Conservation (phyloP, 2,329 filamentous ascomycete species). For the Gnomoniopsis sp. region DNA sequence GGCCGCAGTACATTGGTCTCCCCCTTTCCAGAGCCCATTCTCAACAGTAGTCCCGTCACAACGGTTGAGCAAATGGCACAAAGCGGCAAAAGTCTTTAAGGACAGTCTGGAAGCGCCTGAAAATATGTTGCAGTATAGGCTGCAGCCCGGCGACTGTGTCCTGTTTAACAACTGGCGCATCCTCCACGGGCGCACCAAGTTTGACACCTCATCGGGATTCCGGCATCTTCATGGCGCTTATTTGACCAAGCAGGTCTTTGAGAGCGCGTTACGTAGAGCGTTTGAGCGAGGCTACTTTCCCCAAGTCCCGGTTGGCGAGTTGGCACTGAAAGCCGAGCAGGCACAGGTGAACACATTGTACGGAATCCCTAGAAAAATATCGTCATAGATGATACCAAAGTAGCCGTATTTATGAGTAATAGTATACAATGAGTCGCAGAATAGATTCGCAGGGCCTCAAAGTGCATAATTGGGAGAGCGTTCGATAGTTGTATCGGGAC, state of each 20-base stretch:
- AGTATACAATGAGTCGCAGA: too few relatives aligned
- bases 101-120: constrained; percentile 51
- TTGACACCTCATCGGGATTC: constrained; percentile 63
- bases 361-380: too few relatives aligned
- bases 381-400: too few relatives aligned
- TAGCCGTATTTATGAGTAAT: too few relatives aligned
- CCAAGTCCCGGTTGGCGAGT: too few relatives aligned
- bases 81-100: constrained; percentile 54
- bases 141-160: constrained; percentile 81
- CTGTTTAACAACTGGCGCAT: constrained; percentile 88
- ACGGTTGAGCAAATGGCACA: constrained; percentile 41
- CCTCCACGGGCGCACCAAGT: constrained; percentile 77
- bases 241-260: constrained; percentile 48
- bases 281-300: background rate
- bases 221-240: constrained; percentile 88
- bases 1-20: background rate
- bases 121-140: constrained; percentile 66
- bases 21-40: constrained; percentile 5
- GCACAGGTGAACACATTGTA: too few relatives aligned
- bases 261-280: constrained; percentile 22
- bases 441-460: too few relatives aligned
- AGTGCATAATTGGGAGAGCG: too few relatives aligned
- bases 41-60: too few relatives aligned
- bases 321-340: too few relatives aligned
- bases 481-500: too few relatives aligned